A percentile compares a stretch with the other conserved stretches of the same genome.
phyloP scores from a whole-genome alignment of 2,329 filamentous ascomycete species.

The Bipolaris sorokiniana region DNA sequence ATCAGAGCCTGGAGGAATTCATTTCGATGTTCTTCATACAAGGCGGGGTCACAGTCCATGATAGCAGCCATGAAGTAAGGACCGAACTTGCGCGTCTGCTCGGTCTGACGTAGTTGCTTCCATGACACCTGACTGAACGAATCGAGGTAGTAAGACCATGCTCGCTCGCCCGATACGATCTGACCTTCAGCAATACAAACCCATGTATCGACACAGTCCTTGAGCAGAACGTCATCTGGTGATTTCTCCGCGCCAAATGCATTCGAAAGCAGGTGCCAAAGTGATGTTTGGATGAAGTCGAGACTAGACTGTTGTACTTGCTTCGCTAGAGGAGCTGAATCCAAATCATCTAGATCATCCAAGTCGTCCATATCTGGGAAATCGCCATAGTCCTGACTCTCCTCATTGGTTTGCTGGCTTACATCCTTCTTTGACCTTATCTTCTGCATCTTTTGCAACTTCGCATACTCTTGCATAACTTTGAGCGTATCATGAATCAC shows the following conservation, averaged over 20 bases:
- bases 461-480: constrained; percentile 54
- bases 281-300: constrained; percentile 54
- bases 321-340: constrained; percentile 12
- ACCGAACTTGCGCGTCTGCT: constrained; percentile 54
- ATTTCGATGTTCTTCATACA: constrained; percentile 54
- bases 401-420: constrained; percentile 56
- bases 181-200: constrained; percentile 55
- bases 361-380: constrained; percentile 61
- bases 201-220: constrained; percentile 63
- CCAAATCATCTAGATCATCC: constrained; percentile 48
- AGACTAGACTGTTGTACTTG: constrained; percentile 29
- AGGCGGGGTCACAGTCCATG: constrained; percentile 47
- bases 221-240: constrained; percentile 60
- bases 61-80: constrained; percentile 54
- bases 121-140: constrained; percentile 60
- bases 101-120: constrained; percentile 54
- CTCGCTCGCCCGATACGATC: constrained; percentile 53
- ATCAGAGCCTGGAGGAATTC: constrained; percentile 62
- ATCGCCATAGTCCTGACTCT: constrained; percentile 70
- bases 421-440: constrained; percentile 23
- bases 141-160: constrained; percentile 64
- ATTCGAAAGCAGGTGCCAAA: constrained; percentile 64
- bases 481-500: constrained; percentile 58
- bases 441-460: constrained; percentile 20
- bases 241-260: constrained; percentile 64